Evolutionary conservation across 2,329 filamentous ascomycete genomes (phyloP).

Genomic region (Trichoderma pleuroti): DNA sequence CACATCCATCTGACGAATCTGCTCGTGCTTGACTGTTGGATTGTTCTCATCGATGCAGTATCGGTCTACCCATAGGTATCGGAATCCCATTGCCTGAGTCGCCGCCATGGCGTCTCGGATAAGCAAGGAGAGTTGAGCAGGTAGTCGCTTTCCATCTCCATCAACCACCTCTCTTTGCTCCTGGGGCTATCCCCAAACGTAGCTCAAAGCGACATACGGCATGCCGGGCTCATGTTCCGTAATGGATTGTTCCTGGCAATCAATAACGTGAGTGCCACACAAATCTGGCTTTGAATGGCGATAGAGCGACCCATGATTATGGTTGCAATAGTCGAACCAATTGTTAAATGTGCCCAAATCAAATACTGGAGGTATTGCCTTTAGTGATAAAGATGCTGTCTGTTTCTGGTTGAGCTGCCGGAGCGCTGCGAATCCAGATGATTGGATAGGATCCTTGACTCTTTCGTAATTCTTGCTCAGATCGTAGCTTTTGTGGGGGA

Average conservation of each 20-base stretch:
- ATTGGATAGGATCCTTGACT: accelerated
- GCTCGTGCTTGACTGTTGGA: background rate
- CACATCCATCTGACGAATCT: background rate
- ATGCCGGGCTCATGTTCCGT: accelerated
- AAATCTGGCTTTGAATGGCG: background rate
- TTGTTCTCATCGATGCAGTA: background rate
- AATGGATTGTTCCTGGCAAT: background rate
- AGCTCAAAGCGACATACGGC: background rate
- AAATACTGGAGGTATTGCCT: background rate
- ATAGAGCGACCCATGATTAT: background rate
- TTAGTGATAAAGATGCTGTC: background rate
- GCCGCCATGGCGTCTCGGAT: background rate
- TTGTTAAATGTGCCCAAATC: background rate
- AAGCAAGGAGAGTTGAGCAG: background rate
- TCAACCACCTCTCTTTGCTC: accelerated
- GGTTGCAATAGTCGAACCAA: background rate
- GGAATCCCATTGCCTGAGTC: background rate
- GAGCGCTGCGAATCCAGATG: background rate
- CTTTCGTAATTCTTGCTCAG: accelerated
- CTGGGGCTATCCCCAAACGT: background rate
- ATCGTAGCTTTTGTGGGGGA: background rate
- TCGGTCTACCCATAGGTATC: background rate
- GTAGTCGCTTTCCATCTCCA: background rate
- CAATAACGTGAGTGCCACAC: background rate
- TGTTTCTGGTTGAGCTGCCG: background rate